A percentile compares a stretch with the other conserved stretches of the same genome.
These are phyloP conservation scores for Acanthochlamys bracteata DNA, from an alignment of 106 monocot species.

Conservation along the genomic window DNA sequence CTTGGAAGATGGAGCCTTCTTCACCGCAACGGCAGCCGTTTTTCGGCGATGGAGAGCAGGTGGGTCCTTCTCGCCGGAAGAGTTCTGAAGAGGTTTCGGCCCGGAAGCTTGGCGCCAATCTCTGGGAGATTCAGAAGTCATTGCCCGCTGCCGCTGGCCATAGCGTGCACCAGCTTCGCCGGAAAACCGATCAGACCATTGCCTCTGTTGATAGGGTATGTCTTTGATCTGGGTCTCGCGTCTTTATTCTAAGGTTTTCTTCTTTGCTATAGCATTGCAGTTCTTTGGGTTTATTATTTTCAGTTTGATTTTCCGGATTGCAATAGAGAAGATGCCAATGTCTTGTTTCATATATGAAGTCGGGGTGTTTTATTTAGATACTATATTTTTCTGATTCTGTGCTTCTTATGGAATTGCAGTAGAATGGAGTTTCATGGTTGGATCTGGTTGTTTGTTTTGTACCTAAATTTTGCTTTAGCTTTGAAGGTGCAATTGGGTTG, in stretches of 20 bases:
- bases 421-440: no score
- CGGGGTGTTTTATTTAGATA: no score
- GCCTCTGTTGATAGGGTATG: conserved; percentile 2
- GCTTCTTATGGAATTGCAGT: no score
- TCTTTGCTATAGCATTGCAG: neutral
- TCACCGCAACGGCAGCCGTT: no score
- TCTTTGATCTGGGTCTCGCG: neutral
- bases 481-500: no score
- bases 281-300: neutral
- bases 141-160: neutral
- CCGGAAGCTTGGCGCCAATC: conserved; percentile 48
- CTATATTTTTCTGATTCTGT: no score
- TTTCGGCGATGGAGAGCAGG: no score
- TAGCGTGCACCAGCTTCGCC: neutral
- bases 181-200: neutral
- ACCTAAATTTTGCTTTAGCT: no score
- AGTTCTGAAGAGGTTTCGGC: conserved; percentile 28
- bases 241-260: neutral
- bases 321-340: no score
- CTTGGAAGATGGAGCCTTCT: conserved; percentile 42
- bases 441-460: no score
- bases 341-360: no score
- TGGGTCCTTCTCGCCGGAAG: no score
- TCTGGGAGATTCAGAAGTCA: conserved; percentile 55
- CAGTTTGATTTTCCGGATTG: neutral